phyloP scores from a whole-genome alignment of 768 basidiomycete genomes.

The Hygrocybe punicea region DNA sequence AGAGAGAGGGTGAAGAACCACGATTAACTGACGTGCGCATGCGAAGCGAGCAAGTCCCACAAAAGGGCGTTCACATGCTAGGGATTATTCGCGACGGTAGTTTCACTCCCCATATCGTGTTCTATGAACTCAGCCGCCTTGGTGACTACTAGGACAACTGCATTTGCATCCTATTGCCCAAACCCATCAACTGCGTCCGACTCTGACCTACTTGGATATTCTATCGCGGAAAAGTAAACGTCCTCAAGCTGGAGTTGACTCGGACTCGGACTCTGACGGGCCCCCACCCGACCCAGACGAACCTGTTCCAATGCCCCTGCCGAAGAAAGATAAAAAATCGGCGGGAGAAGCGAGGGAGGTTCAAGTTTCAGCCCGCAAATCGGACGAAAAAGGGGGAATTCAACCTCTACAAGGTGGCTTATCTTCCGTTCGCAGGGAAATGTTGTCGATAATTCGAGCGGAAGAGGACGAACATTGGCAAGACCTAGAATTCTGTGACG shows the following conservation, averaged over 20 bases:
- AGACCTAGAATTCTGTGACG: constrained; percentile 61
- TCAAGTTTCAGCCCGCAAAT: constrained; percentile 69
- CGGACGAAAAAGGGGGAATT: constrained; percentile 56
- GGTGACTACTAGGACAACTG: constrained; percentile 62
- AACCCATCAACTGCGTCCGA: constrained; percentile 79
- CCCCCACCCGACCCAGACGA: constrained; percentile 82
- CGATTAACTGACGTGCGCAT: constrained; percentile 67
- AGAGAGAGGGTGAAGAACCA: constrained; percentile 52
- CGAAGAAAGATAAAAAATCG: constrained; percentile 61
- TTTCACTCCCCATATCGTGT: constrained; percentile 17
- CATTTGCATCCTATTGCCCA: constrained; percentile 76
- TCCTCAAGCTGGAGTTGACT: constrained; percentile 42
- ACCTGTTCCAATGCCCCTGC: constrained; percentile 39
- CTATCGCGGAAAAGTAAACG: constrained; percentile 61
- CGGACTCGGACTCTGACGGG: constrained; percentile 73
- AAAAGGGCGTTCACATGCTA: constrained; percentile 67
- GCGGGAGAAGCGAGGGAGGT: constrained; percentile 66
- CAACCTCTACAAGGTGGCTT: constrained; percentile 58
- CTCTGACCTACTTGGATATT: constrained; percentile 75
- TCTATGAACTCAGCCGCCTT: too few species aligned
- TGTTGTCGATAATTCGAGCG: constrained; percentile 64
- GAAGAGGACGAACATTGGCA: constrained; percentile 82
- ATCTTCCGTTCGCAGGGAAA: constrained; percentile 69
- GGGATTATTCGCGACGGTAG: constrained; percentile 71
- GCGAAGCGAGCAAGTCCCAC: constrained; percentile 67